phyloP scores from a whole-genome alignment of 2,329 filamentous ascomycete species.

The Juglanconis oblonga region DNA sequence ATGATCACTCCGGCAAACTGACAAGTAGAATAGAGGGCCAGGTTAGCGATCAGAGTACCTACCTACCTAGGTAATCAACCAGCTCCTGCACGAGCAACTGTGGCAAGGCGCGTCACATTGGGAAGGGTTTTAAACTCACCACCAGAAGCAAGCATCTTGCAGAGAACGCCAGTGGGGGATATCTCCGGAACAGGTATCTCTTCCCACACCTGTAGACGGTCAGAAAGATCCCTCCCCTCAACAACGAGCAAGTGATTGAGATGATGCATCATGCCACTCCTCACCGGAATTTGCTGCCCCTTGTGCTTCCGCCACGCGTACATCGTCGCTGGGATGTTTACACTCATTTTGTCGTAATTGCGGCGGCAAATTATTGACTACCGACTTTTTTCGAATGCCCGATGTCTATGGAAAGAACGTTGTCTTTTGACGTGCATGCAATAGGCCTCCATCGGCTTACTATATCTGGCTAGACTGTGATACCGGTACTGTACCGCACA shows the following conservation, averaged over 20 bases:
- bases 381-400: neutral
- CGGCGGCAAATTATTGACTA: neutral
- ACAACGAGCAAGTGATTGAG: too few species aligned
- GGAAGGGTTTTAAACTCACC: slow-evolving; percentile 16
- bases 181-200: slow-evolving; percentile 27
- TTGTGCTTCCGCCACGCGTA: slow-evolving; percentile 33
- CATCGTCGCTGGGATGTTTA: slow-evolving; percentile 27
- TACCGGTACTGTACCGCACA: too few species aligned
- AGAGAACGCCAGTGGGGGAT: slow-evolving; percentile 26
- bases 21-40: neutral
- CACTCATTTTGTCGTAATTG: slow-evolving; percentile 8
- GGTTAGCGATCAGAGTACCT: too few species aligned
- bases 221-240: neutral
- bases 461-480: too few species aligned
- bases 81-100: too few species aligned
- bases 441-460: too few species aligned
- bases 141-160: slow-evolving; percentile 33
- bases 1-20: slow-evolving; percentile 32
- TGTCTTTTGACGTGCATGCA: too few species aligned
- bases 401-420: too few species aligned
- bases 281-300: slow-evolving; percentile 27
- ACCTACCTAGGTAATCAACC: too few species aligned
- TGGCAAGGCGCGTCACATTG: neutral
- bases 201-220: slow-evolving; percentile 22
- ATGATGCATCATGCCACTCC: neutral